Evolutionary conservation across 345 rosid species (phyloP), one percentile per base, ranked within the genome.

Genomic region (Rubroshorea leprosula): DNA sequence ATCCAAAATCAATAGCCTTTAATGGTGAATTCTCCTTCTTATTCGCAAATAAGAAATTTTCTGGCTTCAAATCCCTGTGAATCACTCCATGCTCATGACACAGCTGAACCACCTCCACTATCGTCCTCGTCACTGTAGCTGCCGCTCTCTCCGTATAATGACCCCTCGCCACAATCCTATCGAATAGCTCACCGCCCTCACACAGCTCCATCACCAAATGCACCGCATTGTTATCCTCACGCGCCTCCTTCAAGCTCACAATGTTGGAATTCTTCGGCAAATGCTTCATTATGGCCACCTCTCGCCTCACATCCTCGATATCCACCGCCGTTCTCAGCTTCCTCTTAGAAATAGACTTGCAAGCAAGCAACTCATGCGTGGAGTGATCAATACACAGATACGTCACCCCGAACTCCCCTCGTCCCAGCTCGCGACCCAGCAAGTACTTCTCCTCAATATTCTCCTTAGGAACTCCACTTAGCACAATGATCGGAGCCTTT

Each of bases 351-450:
- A 94, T 94, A 46, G 90, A 82, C 69, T 94, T 94, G 64, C 99
- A 94, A 1, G 99, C 99, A 23, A 94, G 85, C 23, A 90, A 49
- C 68, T 94, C 99, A 16, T 96, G 73, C 52, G 78, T 62, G 24
- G 78, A 80, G 26, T 90, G 73, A 59, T 94, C 97, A 41, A 94
- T 90, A 65, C 97, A 90, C 44, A 94, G 86, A 58, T 94, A 94
- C 14, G 99, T 94, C 4, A 94, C 96, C 5, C 99, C 99, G 55
- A 94, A 94, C 87, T 94, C 99, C 5, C 99, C 99, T n/a, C 99
- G 86, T 1, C 99, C 99, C 4, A 94, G 96, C 76, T 94, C 99
- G 20, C 99, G 74, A 75, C 90, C 97, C 10, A 94, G 83, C 16
- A 83, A 64, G 79, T 94, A 94, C 53, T 78, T 77, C 67, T 94